Percentiles rank a stretch among this genome's conserved stretches.
These are phyloP conservation scores for Candida railenensis DNA, from an alignment of 805 yeast genomes.

Conservation along the genomic window DNA sequence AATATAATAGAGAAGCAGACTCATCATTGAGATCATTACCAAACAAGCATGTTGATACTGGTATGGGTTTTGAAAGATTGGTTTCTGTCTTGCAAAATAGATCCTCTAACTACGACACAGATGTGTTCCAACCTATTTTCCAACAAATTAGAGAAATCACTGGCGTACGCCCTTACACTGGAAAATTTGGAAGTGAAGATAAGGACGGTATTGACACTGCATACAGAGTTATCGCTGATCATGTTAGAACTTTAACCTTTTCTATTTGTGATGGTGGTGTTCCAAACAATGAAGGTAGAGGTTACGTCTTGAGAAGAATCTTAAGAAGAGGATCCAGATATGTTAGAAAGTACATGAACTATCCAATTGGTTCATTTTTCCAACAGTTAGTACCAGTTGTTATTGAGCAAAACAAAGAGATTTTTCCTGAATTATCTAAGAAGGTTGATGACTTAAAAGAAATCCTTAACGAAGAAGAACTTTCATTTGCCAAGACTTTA, in stretches of 20 bases:
- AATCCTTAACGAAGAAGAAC: constrained; percentile 94
- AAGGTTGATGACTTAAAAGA: constrained; percentile 77
- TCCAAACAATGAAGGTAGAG: constrained; percentile 99
- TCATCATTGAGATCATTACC: constrained; percentile 80
- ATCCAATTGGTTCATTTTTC: constrained; percentile 93
- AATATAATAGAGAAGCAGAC: constrained; percentile 91
- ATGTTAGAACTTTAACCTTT: constrained; percentile 93
- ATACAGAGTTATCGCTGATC: constrained; percentile 97
- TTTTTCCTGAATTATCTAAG: constrained; percentile 87
- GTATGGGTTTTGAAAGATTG: constrained; percentile 97
- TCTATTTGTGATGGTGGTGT: constrained; percentile 99
- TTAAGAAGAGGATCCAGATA: constrained; percentile 97
- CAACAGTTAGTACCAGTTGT: constrained; percentile 90
- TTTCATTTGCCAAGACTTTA: constrained; percentile 89
- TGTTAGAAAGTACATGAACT: constrained; percentile 93
- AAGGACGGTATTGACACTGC: constrained; percentile 96
- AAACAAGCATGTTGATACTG: constrained; percentile 95
- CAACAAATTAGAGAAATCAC: constrained; percentile 86
- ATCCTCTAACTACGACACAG: constrained; percentile 94
- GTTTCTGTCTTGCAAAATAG: constrained; percentile 92
- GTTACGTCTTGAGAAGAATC: constrained; percentile 95
- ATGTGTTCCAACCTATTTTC: constrained; percentile 90
- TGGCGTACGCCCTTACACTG: constrained; percentile 87
- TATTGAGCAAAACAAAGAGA: constrained; percentile 79
- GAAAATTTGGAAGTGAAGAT: constrained; percentile 92